Evolutionary conservation across 2,329 filamentous ascomycete genomes (phyloP), one percentile per base, ranked within the genome.

Genomic region (Epichloe sp.): DNA sequence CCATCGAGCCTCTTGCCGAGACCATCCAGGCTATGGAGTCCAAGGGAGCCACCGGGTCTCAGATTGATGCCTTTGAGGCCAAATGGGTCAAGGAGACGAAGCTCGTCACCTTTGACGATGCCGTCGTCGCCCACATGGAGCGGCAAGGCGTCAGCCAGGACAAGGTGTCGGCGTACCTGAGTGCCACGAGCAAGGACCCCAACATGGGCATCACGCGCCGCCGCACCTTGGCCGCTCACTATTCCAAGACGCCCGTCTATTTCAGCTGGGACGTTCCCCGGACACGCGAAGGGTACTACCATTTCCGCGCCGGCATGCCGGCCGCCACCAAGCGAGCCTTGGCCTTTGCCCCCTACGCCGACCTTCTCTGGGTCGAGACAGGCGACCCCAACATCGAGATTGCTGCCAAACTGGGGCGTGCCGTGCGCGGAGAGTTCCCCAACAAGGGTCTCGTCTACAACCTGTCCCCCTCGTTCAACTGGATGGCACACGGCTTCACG

Each of bases 351-450:
- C 90, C 91, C 0, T 96, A 88, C 63, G 89, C 93, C 1, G 93
- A 98, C 66, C 83, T 98, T 17, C 78, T 97, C 12, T 98, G 93
- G 93, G 87, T 97, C 46, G 93, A 98, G 72, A 97, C 93, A 0
- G 91, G 87, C 47, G 86, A 93, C 58, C 91, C 93, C 21, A 84
- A 82, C 58, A 88, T 97, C 11, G 68, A 79, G 48, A 86, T 94
- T 36, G 88, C 88, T 0, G 73, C 78, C 3, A 74, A 77, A 48
- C 88, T 98, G 48, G 87, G 86, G 12, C 77, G 78, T 11, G 79
- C 88, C 44, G 93, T 98, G 54, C 81, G 86, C 50, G 69, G 72
- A 0, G 73, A 70, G 3, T 74, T 80, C 60, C 88, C 89, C 0
- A 82, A 80, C 54, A 97, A 97, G 77, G 86, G 87, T 37, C 78